These are phyloP conservation scores for Curvularia hawaiiensis DNA, from an alignment of 2,329 filamentous ascomycete genomes.

Conservation along the genomic window DNA sequence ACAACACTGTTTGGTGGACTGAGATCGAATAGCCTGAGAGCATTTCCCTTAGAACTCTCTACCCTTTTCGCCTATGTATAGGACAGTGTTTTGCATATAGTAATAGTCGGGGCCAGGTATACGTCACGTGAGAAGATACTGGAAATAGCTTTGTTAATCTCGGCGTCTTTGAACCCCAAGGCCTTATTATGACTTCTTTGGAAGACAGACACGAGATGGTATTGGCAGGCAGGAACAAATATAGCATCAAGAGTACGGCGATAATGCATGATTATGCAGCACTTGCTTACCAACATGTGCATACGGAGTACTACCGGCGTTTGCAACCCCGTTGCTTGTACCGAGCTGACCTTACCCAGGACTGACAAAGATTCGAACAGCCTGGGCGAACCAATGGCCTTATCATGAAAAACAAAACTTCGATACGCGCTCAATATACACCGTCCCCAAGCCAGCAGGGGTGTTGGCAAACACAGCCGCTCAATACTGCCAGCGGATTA, in stretches of 20 bases:
- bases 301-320: too few relatives aligned
- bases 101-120: not conserved
- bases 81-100: not conserved
- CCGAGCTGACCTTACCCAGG: not conserved
- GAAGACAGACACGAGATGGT: not conserved
- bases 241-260: not conserved
- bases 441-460: not conserved
- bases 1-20: not conserved
- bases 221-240: not conserved
- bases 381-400: not conserved
- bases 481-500: not conserved
- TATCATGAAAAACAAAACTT: not conserved
- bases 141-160: not conserved
- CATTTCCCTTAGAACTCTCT: not conserved
- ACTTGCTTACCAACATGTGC: not conserved
- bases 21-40: not conserved
- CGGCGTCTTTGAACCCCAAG: not conserved
- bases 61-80: not conserved
- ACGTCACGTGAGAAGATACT: not conserved
- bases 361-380: too few relatives aligned
- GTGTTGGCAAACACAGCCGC: not conserved
- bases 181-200: not conserved
- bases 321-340: not conserved
- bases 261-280: not conserved
- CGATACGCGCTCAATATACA: not conserved